Evolutionary conservation across 208 protist species (phyloP), one percentile per base, ranked within the genome.

Genomic region (Leishmania gerbilli): DNA sequence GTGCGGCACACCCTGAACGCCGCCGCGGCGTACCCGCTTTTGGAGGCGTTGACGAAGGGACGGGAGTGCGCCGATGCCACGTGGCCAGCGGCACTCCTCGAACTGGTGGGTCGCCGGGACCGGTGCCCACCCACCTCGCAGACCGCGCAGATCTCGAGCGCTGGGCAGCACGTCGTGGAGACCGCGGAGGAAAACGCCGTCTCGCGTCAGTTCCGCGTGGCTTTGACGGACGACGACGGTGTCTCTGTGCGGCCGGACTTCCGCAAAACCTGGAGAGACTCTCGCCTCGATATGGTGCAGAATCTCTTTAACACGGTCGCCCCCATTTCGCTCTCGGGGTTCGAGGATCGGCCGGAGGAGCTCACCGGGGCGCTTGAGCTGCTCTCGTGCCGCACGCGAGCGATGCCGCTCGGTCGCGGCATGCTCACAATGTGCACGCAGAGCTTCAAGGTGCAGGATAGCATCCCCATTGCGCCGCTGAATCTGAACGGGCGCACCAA

Each of bases 371-470:
- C 91, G 31, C 86, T 97, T 19, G 84, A 86, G 60, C 79, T 78
- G 42, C 84, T 94, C 65, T 86, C 91, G 1, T 78, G 80, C 37
- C 81, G 90, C 17, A 90, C 88, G 1, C 85, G 81, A 19, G 90
- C 94, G 56, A 75, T 94, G 65, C 89, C 94, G 13, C 82, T 93
- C 5, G 94, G 91, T 27, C 89, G 94, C 40, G 94, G 94, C 34
- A 95, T 96, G 88, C 88, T 97, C 37, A 97, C 94, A 19, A 87
- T 97, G 84, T 90, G 88, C 79, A 96, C 94, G 31, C 90, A 96
- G 76, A 92, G 91, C 79, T 95, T 97, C 78, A 87, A 88, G 58
- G 81, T 89, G 0, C 90, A 92, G 64, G 92, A 97, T 80, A 94
- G 89, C 77, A 89, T 96, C 42, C 94, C 94, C n/a, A 93, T 95